Percentiles rank a stretch among this genome's conserved stretches.
phyloP scores from a whole-genome alignment of 2,329 filamentous ascomycete genomes.

The Ceratocystis destructans region DNA sequence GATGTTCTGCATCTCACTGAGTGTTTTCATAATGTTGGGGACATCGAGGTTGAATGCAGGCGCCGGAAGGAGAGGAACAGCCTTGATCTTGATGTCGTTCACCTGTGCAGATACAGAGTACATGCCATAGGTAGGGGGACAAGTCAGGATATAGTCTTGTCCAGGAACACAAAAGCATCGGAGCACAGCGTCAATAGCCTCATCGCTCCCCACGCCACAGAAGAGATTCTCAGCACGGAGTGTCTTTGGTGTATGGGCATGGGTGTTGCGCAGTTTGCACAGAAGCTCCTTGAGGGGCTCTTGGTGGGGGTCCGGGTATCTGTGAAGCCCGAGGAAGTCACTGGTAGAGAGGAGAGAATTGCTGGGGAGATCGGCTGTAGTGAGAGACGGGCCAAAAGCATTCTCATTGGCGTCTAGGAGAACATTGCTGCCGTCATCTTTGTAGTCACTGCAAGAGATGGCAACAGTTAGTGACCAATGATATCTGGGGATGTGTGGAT shows the following conservation, averaged over 20 bases:
- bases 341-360: conserved; percentile 31
- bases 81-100: conserved; percentile 78
- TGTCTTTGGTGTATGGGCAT: conserved; percentile 59
- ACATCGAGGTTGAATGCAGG: conserved; percentile 64
- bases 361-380: conserved; percentile 33
- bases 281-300: conserved; percentile 70
- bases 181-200: conserved; percentile 88
- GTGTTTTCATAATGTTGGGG: conserved; percentile 48
- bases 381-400: conserved; percentile 73
- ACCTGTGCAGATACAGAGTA: conserved; percentile 88
- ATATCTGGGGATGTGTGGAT: background rate
- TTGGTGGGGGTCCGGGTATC: conserved; percentile 96
- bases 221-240: conserved; percentile 77
- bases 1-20: conserved; percentile 49
- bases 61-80: conserved; percentile 63
- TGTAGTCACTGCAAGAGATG: conserved; percentile 65
- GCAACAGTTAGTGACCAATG: conserved; percentile 7
- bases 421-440: conserved; percentile 91
- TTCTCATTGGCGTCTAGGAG: conserved; percentile 98
- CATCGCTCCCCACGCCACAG: conserved; percentile 89
- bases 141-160: conserved; percentile 80
- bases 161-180: conserved; percentile 86
- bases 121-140: conserved; percentile 97
- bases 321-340: conserved; percentile 70
- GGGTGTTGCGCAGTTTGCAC: conserved; percentile 75